Percentiles rank a stretch among this genome's conserved stretches.
These are phyloP conservation scores for Lipomyces yarrowii DNA, from an alignment of 1,139 yeast species.

Conservation along the genomic window DNA sequence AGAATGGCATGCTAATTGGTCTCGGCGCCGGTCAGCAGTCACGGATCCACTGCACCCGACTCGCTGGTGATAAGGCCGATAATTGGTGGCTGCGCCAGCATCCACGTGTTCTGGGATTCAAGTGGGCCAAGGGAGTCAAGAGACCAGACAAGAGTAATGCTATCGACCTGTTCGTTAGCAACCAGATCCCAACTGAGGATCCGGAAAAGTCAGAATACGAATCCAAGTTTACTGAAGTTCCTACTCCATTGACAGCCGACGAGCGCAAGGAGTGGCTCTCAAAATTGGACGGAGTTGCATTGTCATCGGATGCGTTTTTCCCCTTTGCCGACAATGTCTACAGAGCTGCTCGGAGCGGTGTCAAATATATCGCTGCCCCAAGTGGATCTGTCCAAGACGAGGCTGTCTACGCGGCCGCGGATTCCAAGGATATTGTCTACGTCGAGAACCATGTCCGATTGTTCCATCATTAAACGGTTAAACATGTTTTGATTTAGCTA, in stretches of 20 bases:
- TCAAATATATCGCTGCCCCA: conserved; percentile 93
- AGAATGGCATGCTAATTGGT: conserved; percentile 98
- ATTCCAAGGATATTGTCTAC: conserved; percentile 80
- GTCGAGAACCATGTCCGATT: conserved; percentile 95
- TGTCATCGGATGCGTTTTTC: conserved; percentile 98
- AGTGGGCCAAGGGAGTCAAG: conserved; percentile 98
- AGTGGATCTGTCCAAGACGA: conserved; percentile 97
- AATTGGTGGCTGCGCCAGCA: conserved; percentile 99
- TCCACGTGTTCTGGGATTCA: conserved; percentile 85
- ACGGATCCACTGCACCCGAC: conserved; percentile 97
- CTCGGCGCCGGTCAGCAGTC: conserved; percentile 99
- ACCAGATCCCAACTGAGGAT: conserved; percentile 86
- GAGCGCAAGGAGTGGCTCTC: conserved; percentile 88
- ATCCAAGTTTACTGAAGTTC: conserved; percentile 80
- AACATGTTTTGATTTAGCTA: not conserved
- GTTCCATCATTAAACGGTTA: conserved; percentile 77
- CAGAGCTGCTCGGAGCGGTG: conserved; percentile 96
- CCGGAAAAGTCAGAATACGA: conserved; percentile 94
- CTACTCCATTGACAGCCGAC: conserved; percentile 75
- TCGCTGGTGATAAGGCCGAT: conserved; percentile 99
- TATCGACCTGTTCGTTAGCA: conserved; percentile 87
- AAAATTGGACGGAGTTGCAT: conserved; percentile 80
- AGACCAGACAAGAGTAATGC: conserved; percentile 99
- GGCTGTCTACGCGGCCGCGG: conserved; percentile 95
- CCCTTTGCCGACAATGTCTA: conserved; percentile 99